Conservation (phyloP, 768 basidiomycete species). For the Termitomyces sp. region DNA sequence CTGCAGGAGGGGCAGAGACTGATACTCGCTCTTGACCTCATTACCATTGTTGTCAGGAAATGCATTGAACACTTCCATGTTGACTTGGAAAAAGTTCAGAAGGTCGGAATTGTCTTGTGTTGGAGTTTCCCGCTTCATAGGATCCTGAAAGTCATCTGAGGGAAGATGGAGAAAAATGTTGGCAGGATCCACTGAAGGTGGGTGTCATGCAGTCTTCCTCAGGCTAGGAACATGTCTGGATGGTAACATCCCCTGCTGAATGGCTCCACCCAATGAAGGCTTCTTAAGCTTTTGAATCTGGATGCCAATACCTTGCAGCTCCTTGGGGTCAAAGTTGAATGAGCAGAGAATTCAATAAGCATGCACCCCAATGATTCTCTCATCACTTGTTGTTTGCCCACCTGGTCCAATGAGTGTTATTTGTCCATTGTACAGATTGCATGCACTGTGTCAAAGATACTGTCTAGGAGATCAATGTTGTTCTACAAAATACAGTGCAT, state of each 20-base stretch:
- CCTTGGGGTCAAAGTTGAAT: slow-evolving; percentile 77
- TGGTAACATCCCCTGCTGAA: slow-evolving; percentile 54
- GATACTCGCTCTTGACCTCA: slow-evolving; percentile 72
- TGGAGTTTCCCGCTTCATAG: slow-evolving; percentile 9
- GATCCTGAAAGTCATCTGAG: slow-evolving; percentile 10
- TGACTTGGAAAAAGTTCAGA: slow-evolving; percentile 76
- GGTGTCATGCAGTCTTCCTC: slow-evolving; percentile 13
- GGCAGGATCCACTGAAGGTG: slow-evolving; percentile 7
- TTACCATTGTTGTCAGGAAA: slow-evolving; percentile 66
- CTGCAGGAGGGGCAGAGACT: slow-evolving; percentile 38
- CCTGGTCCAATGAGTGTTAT: slow-evolving; percentile 52
- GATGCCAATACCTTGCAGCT: slow-evolving; percentile 90
- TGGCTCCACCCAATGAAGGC: slow-evolving; percentile 25
- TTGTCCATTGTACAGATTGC: slow-evolving; percentile 80
- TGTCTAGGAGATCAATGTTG: slow-evolving; percentile 24
- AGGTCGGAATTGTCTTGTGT: slow-evolving; percentile 36
- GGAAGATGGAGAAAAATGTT: slow-evolving; percentile 19
- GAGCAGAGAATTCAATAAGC: slow-evolving; percentile 73
- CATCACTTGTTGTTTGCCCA: slow-evolving; percentile 72
- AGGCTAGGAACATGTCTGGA: slow-evolving; percentile 38
- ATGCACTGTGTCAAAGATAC: slow-evolving; percentile 91
- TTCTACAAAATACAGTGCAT: not conserved
- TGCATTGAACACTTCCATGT: slow-evolving; percentile 65
- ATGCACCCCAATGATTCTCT: slow-evolving; percentile 65
- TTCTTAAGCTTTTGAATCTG: slow-evolving; percentile 87